Evolutionary conservation across 495 filamentous ascomycete genomes (phyloP), one percentile per base, ranked within the genome.

Genomic region (Hyaloscypha hepaticicola): DNA sequence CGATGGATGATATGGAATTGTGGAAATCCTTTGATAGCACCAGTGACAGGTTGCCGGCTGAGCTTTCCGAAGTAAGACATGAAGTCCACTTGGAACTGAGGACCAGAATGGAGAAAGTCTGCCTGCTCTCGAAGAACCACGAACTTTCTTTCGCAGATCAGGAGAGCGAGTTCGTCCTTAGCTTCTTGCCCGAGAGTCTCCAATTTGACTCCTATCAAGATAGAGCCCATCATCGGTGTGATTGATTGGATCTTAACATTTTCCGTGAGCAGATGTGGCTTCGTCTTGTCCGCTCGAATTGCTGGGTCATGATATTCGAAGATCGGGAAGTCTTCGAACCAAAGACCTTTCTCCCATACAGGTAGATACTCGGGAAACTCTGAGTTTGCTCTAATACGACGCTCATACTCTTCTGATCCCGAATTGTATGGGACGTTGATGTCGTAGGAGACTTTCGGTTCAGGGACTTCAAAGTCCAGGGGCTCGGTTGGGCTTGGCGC

Each of bases 1-100:
- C 82, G 83, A 68, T 86, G 83, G 45, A 87, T 86, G 61, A 86
- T 82, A 64, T 87, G 85, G 69, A 87, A 85, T 0, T 78, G 80
- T 1, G 83, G 83, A 55, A 83, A 81, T 19, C 76, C 79, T 45
- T 80, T 76, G 27, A 85, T 75, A 5, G 79, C 76, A 12, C 82
- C 82, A 5, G 80, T 81, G 9, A 86, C 79, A 27, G 83, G 84
- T 72, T 88, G 85, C 68, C 82, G 82, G 69, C 86, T 84, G 16
- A 80, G 83, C 66, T 85, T 85, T 45, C 85, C 85, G 65, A 85
- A 86, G 66, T 86, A 74, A 26, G 77, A 74, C 77, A 83, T 82
- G 64, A 86, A 87, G 2, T 75, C 73, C 45, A 82, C 69, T 48
- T 77, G 75, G 48, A 70, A 70, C 50, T 70, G 77, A 31, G 83